phyloP scores from a whole-genome alignment of 352 stramenopile genomes.

The Pythium brachiatum region DNA sequence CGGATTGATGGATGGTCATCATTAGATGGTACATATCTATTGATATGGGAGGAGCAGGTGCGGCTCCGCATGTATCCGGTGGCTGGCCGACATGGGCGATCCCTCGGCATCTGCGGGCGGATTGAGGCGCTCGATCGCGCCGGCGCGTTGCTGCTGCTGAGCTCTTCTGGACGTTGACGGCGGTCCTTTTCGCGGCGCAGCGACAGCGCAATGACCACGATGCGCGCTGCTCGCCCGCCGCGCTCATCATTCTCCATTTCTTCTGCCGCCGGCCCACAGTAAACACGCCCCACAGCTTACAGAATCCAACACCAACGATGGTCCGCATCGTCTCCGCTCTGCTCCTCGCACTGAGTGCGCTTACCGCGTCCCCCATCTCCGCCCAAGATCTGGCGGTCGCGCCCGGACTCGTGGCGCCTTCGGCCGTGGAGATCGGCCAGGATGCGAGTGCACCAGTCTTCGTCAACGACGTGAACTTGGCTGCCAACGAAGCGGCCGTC shows the following conservation, averaged over 20 bases:
- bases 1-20: background rate
- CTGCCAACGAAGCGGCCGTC: background rate
- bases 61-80: background rate
- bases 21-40: background rate
- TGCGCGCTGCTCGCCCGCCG: background rate
- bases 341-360: constrained; percentile 15
- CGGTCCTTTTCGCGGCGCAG: background rate
- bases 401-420: constrained; percentile 4
- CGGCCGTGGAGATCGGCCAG: background rate
- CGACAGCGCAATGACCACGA: background rate
- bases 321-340: constrained; percentile 11
- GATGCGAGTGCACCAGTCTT: constrained; percentile 6
- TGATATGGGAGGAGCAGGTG: background rate
- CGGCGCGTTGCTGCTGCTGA: background rate
- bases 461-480: constrained; percentile 22
- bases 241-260: background rate
- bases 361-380: background rate
- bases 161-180: background rate
- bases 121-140: background rate
- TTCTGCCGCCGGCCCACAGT: background rate
- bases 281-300: background rate
- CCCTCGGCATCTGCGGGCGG: background rate
- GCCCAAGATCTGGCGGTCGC: constrained; percentile 11
- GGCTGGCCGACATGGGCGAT: background rate
- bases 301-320: constrained; percentile 1